These are phyloP conservation scores for Stagonosporopsis vannaccii DNA, from an alignment of 2,329 filamentous ascomycete species.

Conservation along the genomic window DNA sequence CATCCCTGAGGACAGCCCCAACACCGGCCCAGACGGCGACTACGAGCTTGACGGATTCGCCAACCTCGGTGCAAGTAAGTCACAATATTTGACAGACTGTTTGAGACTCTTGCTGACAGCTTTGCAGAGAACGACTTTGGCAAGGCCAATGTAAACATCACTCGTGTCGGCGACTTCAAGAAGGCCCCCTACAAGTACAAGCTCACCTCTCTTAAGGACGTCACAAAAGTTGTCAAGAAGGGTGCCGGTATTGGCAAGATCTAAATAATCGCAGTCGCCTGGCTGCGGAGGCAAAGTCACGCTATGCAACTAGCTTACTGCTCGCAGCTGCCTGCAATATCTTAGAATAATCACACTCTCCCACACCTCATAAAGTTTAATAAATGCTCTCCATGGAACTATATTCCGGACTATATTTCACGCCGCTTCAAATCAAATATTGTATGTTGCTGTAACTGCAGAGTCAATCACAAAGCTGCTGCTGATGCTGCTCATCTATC, in stretches of 20 bases:
- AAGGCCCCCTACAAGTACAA: conserved; percentile 59
- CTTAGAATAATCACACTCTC: background rate
- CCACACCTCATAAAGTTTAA: background rate
- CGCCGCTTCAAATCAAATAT: background rate
- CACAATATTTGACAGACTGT: background rate
- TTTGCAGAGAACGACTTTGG: conserved; percentile 58
- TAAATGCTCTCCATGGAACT: background rate
- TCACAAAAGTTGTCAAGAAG: conserved; percentile 52
- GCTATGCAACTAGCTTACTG: background rate
- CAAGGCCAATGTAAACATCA: conserved; percentile 59
- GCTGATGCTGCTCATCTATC: background rate
- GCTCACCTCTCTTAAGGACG: conserved; percentile 56
- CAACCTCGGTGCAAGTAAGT: conserved; percentile 61
- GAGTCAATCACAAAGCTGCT: background rate
- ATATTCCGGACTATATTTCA: background rate
- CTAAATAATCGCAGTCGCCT: conserved; percentile 3
- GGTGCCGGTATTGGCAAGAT: conserved; percentile 58
- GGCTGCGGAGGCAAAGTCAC: background rate
- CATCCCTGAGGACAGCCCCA: conserved; percentile 63
- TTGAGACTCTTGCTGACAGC: conserved; percentile 3
- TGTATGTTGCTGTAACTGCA: background rate
- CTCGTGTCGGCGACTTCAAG: conserved; percentile 59
- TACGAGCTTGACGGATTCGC: conserved; percentile 63
- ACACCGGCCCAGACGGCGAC: conserved; percentile 62
- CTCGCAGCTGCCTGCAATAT: background rate